Conservation (phyloP, 495 filamentous ascomycete genomes). For the Lasiosphaeris hirsuta region DNA sequence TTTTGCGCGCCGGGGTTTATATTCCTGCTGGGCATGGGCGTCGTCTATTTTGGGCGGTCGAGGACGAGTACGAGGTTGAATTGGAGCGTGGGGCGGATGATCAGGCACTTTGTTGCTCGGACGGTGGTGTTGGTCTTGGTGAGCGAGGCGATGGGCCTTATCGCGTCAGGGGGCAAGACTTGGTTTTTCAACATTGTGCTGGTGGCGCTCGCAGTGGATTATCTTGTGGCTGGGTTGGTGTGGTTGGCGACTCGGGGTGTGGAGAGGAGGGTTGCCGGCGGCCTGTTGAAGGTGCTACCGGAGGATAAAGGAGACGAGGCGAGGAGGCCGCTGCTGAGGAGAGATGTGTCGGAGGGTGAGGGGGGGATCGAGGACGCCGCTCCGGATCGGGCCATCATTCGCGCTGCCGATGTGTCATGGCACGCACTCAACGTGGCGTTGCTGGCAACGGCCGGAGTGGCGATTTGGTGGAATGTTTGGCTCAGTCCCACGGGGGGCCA, state of each 20-base stretch:
- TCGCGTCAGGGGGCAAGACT: slow-evolving; percentile 16
- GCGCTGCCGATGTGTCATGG: slow-evolving; percentile 30
- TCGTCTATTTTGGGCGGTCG: slow-evolving; percentile 33
- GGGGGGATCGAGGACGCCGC: slow-evolving; percentile 11
- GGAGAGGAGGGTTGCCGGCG: slow-evolving; percentile 19
- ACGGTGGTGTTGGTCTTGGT: slow-evolving; percentile 26
- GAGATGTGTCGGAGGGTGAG: background rate
- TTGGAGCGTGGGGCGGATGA: slow-evolving; percentile 26
- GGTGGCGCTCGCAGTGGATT: slow-evolving; percentile 33
- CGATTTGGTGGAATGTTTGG: slow-evolving; percentile 37
- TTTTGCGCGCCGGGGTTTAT: slow-evolving; percentile 37
- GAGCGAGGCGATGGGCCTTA: slow-evolving; percentile 15
- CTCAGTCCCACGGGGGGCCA: slow-evolving; percentile 29
- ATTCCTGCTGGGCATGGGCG: slow-evolving; percentile 37
- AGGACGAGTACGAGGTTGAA: slow-evolving; percentile 20
- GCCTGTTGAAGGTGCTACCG: slow-evolving; percentile 20
- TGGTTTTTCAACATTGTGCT: slow-evolving; percentile 36
- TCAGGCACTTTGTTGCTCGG: slow-evolving; percentile 27
- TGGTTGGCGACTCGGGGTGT: slow-evolving; percentile 25
- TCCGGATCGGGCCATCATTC: slow-evolving; percentile 22
- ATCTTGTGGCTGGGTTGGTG: slow-evolving; percentile 29
- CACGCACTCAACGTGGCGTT: slow-evolving; percentile 29
- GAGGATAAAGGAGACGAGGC: slow-evolving; percentile 18
- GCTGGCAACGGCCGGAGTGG: slow-evolving; percentile 17
- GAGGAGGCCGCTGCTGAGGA: slow-evolving; percentile 20